These are phyloP conservation scores for Aspergillus quadricinctus DNA, from an alignment of 2,329 filamentous ascomycete species.

Conservation along the genomic window DNA sequence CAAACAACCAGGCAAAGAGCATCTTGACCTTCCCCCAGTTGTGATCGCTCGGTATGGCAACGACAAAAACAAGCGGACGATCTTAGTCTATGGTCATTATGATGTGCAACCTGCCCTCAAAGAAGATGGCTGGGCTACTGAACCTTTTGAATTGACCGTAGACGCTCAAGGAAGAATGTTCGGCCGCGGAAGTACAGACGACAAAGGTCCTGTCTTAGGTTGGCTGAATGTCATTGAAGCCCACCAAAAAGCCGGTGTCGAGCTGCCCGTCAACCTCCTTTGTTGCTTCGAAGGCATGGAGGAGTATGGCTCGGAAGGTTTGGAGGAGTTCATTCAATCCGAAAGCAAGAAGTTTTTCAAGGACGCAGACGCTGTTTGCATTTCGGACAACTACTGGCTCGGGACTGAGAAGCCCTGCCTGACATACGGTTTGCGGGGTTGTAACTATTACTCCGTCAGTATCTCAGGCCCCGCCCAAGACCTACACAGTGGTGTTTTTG, in stretches of 20 bases:
- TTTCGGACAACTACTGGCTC: constrained; percentile 99
- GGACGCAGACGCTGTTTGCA: constrained; percentile 93
- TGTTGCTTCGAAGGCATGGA: constrained; percentile 99
- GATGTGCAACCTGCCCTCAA: constrained; percentile 94
- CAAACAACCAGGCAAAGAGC: constrained; percentile 85
- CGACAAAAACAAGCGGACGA: constrained; percentile 88
- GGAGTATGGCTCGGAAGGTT: constrained; percentile 93
- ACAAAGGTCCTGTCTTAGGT: constrained; percentile 94
- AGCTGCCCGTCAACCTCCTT: constrained; percentile 94
- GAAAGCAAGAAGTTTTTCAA: constrained; percentile 95
- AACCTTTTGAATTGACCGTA: constrained; percentile 84
- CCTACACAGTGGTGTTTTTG: constrained; percentile 94
- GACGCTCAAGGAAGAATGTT: constrained; percentile 94
- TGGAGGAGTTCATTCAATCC: constrained; percentile 87
- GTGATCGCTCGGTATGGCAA: constrained; percentile 88
- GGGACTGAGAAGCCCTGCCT: constrained; percentile 97
- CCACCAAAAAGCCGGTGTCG: constrained; percentile 88
- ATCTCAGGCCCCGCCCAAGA: constrained; percentile 88
- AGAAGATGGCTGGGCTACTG: constrained; percentile 91
- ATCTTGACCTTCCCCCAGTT: constrained; percentile 87
- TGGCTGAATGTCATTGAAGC: constrained; percentile 99
- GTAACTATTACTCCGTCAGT: constrained; percentile 95
- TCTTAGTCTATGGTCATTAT: constrained; percentile 97
- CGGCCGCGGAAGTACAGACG: constrained; percentile 90
- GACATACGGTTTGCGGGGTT: constrained; percentile 93